Evolutionary conservation across 768 basidiomycete genomes (phyloP).

Genomic region (Astraeus odoratus): DNA sequence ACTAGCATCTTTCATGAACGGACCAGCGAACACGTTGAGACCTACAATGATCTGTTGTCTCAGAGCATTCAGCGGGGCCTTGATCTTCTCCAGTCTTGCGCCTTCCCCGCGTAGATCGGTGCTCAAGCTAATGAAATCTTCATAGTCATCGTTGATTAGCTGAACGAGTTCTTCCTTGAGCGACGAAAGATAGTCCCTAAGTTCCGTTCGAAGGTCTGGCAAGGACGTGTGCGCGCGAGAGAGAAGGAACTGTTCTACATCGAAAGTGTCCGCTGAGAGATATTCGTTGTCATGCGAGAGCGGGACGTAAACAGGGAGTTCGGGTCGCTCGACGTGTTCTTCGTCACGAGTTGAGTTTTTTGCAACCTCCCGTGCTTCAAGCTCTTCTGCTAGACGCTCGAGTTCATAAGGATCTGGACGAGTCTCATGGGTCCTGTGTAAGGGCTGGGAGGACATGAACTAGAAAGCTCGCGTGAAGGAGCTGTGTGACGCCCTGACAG

Average conservation of each 20-base stretch:
- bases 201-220: conserved; percentile 79
- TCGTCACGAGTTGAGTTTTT: conserved; percentile 10
- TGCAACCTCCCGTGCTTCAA: conserved; percentile 46
- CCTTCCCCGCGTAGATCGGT: conserved; percentile 89
- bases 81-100: conserved; percentile 57
- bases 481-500: no score
- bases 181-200: conserved; percentile 75
- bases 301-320: conserved; percentile 60
- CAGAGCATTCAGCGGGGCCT: conserved; percentile 58
- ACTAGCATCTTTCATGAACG: neutral
- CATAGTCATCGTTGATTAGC: conserved; percentile 97
- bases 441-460: conserved; percentile 15
- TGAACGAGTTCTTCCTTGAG: conserved; percentile 92
- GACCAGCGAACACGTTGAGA: conserved; percentile 9
- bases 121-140: conserved; percentile 93
- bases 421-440: conserved; percentile 8
- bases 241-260: conserved; percentile 83
- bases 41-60: conserved; percentile 64
- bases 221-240: conserved; percentile 81
- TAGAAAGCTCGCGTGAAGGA: neutral
- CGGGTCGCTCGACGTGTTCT: conserved; percentile 22
- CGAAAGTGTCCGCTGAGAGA: conserved; percentile 61
- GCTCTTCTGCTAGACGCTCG: conserved; percentile 67
- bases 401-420: conserved; percentile 55
- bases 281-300: conserved; percentile 76